Evolutionary conservation across 257 asterid genomes (phyloP).

Genomic region (Solanum pennellii): DNA sequence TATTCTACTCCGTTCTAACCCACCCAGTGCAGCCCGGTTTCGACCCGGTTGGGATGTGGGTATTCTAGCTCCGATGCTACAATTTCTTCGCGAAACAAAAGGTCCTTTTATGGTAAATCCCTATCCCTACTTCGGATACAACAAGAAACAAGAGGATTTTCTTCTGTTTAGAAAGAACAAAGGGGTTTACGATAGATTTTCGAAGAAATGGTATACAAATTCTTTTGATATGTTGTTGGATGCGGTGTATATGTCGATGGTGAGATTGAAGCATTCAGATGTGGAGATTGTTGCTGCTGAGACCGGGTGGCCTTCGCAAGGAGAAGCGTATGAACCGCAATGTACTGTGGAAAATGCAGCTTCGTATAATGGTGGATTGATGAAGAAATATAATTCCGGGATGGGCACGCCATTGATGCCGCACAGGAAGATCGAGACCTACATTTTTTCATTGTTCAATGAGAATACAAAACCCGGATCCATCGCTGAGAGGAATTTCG

Average conservation of each 20-base stretch:
- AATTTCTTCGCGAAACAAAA: constrained; percentile 49
- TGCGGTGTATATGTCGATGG: constrained; percentile 58
- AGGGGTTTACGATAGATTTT: constrained; percentile 27
- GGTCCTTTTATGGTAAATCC: constrained; percentile 88
- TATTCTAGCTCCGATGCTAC: constrained; percentile 46
- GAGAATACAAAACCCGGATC: constrained; percentile 70
- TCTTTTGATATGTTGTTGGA: constrained; percentile 72
- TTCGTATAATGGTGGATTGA: constrained; percentile 58
- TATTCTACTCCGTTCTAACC: constrained; percentile 42
- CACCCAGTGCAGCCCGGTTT: constrained; percentile 60
- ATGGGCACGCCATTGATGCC: constrained; percentile 89
- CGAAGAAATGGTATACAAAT: constrained; percentile 39
- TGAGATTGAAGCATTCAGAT: constrained; percentile 50
- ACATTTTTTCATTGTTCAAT: constrained; percentile 57
- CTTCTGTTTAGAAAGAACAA: constrained; percentile 25
- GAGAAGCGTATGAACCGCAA: constrained; percentile 48
- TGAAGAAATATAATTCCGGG: constrained; percentile 32
- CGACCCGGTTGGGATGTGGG: constrained; percentile 83
- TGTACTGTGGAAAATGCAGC: constrained; percentile 61
- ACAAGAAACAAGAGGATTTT: constrained; percentile 35
- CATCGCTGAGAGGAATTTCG: constrained; percentile 62
- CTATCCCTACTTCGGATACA: constrained; percentile 72
- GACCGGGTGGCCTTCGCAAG: constrained; percentile 83
- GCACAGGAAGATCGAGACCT: constrained; percentile 41
- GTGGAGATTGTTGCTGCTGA: constrained; percentile 77